Evolutionary conservation across 73 alveolate species (phyloP), one percentile per base, ranked within the genome.

Genomic region (Blepharisma stoltei): DNA sequence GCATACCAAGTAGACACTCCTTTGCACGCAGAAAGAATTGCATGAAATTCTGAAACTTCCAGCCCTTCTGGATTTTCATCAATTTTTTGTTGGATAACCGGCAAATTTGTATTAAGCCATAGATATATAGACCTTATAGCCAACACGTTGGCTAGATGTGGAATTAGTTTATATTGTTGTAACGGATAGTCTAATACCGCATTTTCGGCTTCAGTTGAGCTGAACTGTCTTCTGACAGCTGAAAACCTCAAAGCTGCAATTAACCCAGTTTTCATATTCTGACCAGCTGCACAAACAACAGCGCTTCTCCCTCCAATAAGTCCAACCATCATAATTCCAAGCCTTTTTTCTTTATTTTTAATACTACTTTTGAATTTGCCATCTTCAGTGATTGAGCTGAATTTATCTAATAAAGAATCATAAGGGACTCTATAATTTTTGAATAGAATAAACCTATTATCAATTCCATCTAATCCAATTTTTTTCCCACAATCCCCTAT

Each of bases 401-500:
- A 83, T 65, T 78, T 92, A 65, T 86, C 90, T 32, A 92, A 86
- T 41, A 92, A 68, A 47, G 83, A 77, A n/a, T 83, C 95, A 45
- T 78, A 76, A 0, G 93, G 94, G 45, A 92, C 81, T 83, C 92
- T 83, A 48, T 69, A 87, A 60, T 89, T 87, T 41, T 67, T 84
- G 81, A 92, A 88, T 37, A 68, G 75, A 46, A 92, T 54, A 76
- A 88, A 92, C 47, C 98, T 96, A 75, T 89, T 92, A 69, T 92
- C 98, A 6, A 89, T 81, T 6, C 92, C 94, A 70, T 92, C 83
- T 27, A 78, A 68, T 23, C 95, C 97, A 32, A 81, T 80, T 80
- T 91, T 91, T 9, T 87, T 84, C 6, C 98, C 98, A 54, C 94
- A 86, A 82, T 92, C 98, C 8, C 98, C 98, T 75, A 89, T 80